Conservation (phyloP, 148 eudicot species). For the Suaeda aralocaspica region DNA sequence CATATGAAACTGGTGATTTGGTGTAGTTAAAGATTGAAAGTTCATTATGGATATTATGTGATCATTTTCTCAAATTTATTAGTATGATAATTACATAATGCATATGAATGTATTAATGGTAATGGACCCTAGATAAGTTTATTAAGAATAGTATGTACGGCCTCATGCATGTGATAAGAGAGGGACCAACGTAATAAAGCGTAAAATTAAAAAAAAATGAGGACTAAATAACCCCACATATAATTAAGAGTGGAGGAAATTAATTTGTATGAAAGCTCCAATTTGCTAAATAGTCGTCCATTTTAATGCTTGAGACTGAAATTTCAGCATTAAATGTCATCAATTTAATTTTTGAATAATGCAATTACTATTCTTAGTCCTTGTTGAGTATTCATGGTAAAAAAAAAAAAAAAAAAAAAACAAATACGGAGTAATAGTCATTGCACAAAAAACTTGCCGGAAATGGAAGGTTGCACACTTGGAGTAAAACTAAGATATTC, state of each 20-base stretch:
- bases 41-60: no score
- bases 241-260: constrained; percentile 9
- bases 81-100: no score
- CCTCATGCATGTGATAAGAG: constrained; percentile 17
- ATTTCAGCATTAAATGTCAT: constrained; percentile 27
- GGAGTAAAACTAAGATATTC: no score
- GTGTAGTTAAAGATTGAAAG: no score
- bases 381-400: not conserved
- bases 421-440: no score
- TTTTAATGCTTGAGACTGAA: constrained; percentile 28
- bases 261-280: constrained; percentile 32
- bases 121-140: constrained; percentile 7
- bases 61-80: no score
- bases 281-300: constrained; percentile 26
- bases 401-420: no score
- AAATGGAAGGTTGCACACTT: no score
- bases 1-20: no score
- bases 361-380: constrained; percentile 5
- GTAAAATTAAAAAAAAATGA: no score
- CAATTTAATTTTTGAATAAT: not conserved
- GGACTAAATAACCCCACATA: constrained; percentile 14
- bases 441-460: no score
- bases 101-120: not conserved
- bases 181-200: no score
- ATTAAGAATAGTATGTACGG: constrained; percentile 10